These are phyloP conservation scores for Hemisphaericaspora lyxosophila DNA, from an alignment of 1,139 yeast genomes.

Conservation along the genomic window DNA sequence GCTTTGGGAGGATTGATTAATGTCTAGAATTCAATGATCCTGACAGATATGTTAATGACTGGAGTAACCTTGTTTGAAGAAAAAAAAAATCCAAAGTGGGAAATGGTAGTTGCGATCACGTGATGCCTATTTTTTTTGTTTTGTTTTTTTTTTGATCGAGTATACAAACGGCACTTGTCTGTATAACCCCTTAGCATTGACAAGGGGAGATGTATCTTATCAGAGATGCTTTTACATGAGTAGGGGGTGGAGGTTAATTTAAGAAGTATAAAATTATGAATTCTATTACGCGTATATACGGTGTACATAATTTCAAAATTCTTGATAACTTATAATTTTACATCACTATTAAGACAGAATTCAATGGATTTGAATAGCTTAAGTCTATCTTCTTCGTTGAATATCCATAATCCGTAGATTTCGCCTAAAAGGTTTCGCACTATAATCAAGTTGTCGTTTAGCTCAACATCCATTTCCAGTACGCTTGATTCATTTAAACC, in stretches of 20 bases:
- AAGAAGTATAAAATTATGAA: too few relatives aligned
- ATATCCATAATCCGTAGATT: conserved; percentile 88
- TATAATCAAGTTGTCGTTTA: conserved; percentile 78
- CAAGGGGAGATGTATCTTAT: too few relatives aligned
- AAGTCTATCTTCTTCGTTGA: conserved; percentile 71
- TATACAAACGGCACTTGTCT: too few relatives aligned
- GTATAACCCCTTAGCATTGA: too few relatives aligned
- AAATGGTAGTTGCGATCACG: too few relatives aligned
- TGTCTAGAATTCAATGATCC: background rate
- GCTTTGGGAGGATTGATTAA: background rate
- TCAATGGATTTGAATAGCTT: conserved; percentile 59
- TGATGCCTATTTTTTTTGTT: too few relatives aligned
- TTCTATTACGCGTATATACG: too few relatives aligned
- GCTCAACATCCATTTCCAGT: conserved; percentile 64
- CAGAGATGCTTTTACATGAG: too few relatives aligned
- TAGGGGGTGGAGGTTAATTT: too few relatives aligned
- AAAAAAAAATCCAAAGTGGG: background rate
- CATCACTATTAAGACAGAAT: conserved; percentile 49
- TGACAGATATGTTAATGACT: background rate
- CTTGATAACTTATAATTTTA: conserved; percentile 9
- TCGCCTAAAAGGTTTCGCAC: conserved; percentile 74
- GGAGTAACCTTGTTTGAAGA: background rate
- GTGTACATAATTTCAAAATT: background rate
- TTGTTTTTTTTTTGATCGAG: too few relatives aligned
- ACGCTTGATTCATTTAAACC: conserved; percentile 46